A percentile compares a stretch with the other conserved stretches of the same genome.
phyloP scores from a whole-genome alignment of 495 filamentous ascomycete genomes.

The Penicillium angulare region DNA sequence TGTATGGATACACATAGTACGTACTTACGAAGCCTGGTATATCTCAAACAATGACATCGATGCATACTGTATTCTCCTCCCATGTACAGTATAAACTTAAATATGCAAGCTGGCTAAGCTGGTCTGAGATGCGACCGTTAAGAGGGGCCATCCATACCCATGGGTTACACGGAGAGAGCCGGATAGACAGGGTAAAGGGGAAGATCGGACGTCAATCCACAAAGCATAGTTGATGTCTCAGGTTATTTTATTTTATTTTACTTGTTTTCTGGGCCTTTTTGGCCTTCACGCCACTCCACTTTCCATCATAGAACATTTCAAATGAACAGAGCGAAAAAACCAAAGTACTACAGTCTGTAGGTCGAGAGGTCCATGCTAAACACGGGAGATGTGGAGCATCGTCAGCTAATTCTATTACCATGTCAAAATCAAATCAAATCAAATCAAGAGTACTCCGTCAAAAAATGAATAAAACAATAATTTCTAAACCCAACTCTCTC shows the following conservation, averaged over 20 bases:
- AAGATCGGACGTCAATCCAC: constrained; percentile 11
- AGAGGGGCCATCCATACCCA: constrained; percentile 2
- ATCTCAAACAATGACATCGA: constrained; percentile 7
- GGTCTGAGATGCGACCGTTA: constrained; percentile 12
- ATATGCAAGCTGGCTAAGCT: constrained; percentile 5
- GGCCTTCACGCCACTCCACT: not conserved
- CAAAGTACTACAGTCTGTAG: no score
- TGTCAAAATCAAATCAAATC: not conserved
- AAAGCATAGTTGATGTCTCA: constrained; percentile 13
- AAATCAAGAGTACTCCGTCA: not conserved
- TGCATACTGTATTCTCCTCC: not conserved
- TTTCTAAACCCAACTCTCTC: no score
- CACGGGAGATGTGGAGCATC: constrained; percentile 20
- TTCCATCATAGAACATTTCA: not conserved
- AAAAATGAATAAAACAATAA: no score
- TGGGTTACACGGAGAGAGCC: constrained; percentile 20
- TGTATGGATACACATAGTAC: no score
- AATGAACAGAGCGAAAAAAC: not conserved
- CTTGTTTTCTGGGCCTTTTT: not conserved
- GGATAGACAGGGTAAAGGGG: constrained; percentile 19
- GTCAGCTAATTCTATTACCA: not conserved
- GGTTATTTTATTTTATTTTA: not conserved
- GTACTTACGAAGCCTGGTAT: not conserved
- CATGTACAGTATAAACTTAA: not conserved
- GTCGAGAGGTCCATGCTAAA: constrained; percentile 16